Evolutionary conservation across 2,329 filamentous ascomycete species (phyloP), one percentile per base, ranked within the genome.

Genomic region (Apiospora saccharicola): DNA sequence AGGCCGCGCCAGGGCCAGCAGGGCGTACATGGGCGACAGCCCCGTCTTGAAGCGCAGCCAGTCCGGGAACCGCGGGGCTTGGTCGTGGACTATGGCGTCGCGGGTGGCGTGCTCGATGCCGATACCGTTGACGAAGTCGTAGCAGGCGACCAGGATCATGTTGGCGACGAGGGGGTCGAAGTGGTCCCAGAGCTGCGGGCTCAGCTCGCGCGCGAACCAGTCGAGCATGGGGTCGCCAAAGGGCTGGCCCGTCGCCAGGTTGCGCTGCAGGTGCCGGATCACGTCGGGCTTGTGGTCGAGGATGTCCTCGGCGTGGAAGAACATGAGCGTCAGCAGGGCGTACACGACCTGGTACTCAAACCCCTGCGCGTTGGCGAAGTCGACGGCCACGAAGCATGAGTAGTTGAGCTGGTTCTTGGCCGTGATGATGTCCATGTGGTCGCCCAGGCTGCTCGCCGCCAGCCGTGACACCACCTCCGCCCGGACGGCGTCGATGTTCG

Each of bases 11-110:
- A 72, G 34, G 10, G 71, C 57, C n/a, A 72, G 46, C 43, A 68
- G 71, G 22, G 69, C 61, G 24, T 72, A 72, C 71, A 72, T 72
- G 70, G 71, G 69, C 47, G 71, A 72, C n/a, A 72, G 61, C 4
- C 71, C 71, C 44, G 71, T 72, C 71, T 72, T 72, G 69, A 71
- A 72, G 34, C 71, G 69, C 69, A 72, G 69, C 71, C 71, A 71
- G 8, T 72, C 71, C 14, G 71, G 71, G 46, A 72, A 72, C 1
- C 71, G 43, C 7, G 46, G 37, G 5, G 71, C 61, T 44, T 71
- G 61, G 30, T 19, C 16, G 30, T 64, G 57, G 6, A 64, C 30
- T 3, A 30, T 30, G 26, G 57, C 26, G 57, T 64, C 57, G 19
- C 30, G 57, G 19, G 26, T 64, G 19, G 16, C 19, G 30, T 64